Evolutionary conservation across 108 stramenopile species (phyloP).

Genomic region (Nitzschia sp.): DNA sequence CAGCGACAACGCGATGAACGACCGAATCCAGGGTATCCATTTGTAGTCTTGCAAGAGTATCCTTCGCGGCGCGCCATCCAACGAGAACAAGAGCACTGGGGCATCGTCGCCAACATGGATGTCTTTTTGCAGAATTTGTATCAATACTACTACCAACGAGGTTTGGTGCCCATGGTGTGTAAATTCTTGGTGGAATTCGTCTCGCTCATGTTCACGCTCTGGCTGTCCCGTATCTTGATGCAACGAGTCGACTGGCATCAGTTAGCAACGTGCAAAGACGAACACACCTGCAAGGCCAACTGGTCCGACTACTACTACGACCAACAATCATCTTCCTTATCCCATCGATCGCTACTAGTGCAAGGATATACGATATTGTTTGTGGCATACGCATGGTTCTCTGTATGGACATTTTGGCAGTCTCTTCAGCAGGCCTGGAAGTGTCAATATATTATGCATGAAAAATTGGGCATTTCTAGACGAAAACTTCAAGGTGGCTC

Average conservation of each 20-base stretch:
- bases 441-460: constrained; percentile 65
- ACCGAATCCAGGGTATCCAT: constrained; percentile 35
- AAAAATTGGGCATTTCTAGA: constrained; percentile 65
- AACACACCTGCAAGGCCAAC: constrained; percentile 65
- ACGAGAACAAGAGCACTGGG: constrained; percentile 57
- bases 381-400: constrained; percentile 64
- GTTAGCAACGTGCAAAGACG: constrained; percentile 80
- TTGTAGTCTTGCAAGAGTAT: constrained; percentile 60
- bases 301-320: constrained; percentile 43
- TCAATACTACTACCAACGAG: constrained; percentile 90
- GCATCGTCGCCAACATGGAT: constrained; percentile 84
- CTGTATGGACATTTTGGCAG: constrained; percentile 50
- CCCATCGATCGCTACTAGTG: constrained; percentile 27
- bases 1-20: neutral
- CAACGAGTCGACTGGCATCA: constrained; percentile 87
- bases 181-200: constrained; percentile 80
- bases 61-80: neutral
- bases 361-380: constrained; percentile 56
- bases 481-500: constrained; percentile 81
- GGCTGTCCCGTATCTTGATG: constrained; percentile 81
- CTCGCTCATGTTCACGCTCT: constrained; percentile 88
- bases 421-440: constrained; percentile 52
- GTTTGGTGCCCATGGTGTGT: constrained; percentile 82
- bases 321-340: constrained; percentile 10
- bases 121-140: constrained; percentile 86